A percentile compares a stretch with the other conserved stretches of the same genome.
These are phyloP conservation scores for Tephrocybe sp. DNA, from an alignment of 768 basidiomycete species.

Conservation along the genomic window DNA sequence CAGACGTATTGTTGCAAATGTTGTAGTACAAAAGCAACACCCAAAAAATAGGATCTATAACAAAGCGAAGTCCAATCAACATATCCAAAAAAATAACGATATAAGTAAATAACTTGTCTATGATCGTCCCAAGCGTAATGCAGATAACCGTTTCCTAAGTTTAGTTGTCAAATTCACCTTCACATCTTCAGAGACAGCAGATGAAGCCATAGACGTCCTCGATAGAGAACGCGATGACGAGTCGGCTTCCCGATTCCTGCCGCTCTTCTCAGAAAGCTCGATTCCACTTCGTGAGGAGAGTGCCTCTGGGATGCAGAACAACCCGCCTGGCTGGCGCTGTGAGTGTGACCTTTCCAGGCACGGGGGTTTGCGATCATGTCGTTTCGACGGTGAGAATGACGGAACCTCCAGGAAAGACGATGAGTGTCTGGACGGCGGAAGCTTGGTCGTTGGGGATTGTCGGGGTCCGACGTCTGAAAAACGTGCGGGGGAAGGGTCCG, in stretches of 20 bases:
- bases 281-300: constrained; percentile 14
- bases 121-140: constrained; percentile 9
- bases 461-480: neutral
- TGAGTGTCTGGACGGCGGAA: neutral
- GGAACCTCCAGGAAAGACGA: constrained; percentile 15
- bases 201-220: constrained; percentile 2
- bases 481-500: neutral
- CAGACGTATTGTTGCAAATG: too few relatives aligned
- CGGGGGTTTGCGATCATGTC: neutral
- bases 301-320: constrained; percentile 14
- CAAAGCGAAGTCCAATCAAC: neutral
- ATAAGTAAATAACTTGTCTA: neutral
- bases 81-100: neutral
- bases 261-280: neutral
- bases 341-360: constrained; percentile 3
- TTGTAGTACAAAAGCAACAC: too few relatives aligned
- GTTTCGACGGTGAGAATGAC: neutral
- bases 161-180: constrained; percentile 10
- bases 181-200: constrained; percentile 1
- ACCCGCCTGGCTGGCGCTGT: constrained; percentile 2
- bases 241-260: neutral
- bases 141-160: constrained; percentile 17
- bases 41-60: neutral
- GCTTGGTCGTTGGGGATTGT: neutral
- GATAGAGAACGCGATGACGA: neutral